Evolutionary conservation across 257 asterid genomes (phyloP), one percentile per base, ranked within the genome.

Genomic region (Nicotiana knightiana): DNA sequence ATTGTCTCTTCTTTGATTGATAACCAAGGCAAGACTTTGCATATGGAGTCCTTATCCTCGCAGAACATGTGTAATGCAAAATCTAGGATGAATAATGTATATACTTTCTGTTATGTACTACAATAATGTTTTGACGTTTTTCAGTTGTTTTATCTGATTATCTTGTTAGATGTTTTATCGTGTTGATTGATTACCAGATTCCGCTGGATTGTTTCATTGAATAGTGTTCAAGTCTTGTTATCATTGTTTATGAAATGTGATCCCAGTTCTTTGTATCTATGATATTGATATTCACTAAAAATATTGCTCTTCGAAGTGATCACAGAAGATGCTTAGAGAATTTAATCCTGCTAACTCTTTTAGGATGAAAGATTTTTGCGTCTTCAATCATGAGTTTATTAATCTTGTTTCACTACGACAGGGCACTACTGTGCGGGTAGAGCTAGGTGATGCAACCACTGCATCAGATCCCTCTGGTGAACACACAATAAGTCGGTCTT

Each of bases 341-440:
- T 26, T 48, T 9, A 8, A 48, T 73, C 63, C 43, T 73, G 8
- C 16, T 48, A 26, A 73, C 39, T 70, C 59, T 71, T 15, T 26
- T 13, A 48, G 43, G 63, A 12, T 71, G 37, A 2, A 51, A 73
- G 43, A 26, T 13, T 48, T 73, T 46, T 71, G 39, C 15, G 6
- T 71, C 79, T 46, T 28, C 59, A 43, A 43, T 70, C 39, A 13
- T 4, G 62, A 51, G 79, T 73, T 73, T 3, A 48, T 15, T 32
- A 53, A 64, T 63, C 39, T 35, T 30, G 24, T 81, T 16, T 86
- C 68, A 77, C 73, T 83, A 82, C 63, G 51, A 46, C 88, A 96
- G 99, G 98, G 99, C 82, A 94, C 95, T 71, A 88, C 97, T 6
- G 99, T 96, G 32, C 92, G 99, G n/a, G 98, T 96, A 1, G 97